Conservation (phyloP, 116 monocot species). For the Thalassia testudinum region DNA sequence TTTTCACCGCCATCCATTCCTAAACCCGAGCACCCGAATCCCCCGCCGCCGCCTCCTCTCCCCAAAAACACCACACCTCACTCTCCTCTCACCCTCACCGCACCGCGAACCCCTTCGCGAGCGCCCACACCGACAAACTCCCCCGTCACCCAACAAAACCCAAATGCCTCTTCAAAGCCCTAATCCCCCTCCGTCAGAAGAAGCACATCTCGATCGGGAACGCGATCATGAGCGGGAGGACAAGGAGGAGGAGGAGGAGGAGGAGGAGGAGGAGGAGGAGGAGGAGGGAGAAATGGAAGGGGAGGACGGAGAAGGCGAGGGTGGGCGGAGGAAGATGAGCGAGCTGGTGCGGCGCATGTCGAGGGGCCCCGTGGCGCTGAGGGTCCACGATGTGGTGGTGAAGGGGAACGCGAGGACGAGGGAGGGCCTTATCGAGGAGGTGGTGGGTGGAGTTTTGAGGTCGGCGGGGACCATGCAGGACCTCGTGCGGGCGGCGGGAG, state of each 20-base stretch:
- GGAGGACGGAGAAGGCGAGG: not conserved
- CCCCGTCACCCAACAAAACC: no score
- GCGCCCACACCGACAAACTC: no score
- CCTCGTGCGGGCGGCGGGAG: conserved; percentile 46
- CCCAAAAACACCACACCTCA: no score
- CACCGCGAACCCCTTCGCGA: no score
- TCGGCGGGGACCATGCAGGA: conserved; percentile 58
- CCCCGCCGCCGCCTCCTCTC: no score
- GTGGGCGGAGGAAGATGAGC: conserved; percentile 22
- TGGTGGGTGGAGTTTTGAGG: conserved; percentile 35
- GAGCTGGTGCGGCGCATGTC: conserved; percentile 32
- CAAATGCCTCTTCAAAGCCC: no score
- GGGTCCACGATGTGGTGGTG: conserved; percentile 77
- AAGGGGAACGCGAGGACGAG: conserved; percentile 54
- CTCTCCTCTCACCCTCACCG: no score
- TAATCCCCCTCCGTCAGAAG: not conserved
- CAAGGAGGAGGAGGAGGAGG: conserved; percentile 16
- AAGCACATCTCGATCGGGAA: not conserved
- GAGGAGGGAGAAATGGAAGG: conserved; percentile 4
- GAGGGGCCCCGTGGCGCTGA: conserved; percentile 29
- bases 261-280: conserved; percentile 23
- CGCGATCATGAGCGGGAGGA: conserved; percentile 4
- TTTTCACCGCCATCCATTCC: no score
- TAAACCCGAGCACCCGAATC: no score
- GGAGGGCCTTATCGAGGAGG: conserved; percentile 65